These are phyloP conservation scores for Ciborinia camelliae DNA, from an alignment of 2,329 filamentous ascomycete genomes.

Conservation along the genomic window DNA sequence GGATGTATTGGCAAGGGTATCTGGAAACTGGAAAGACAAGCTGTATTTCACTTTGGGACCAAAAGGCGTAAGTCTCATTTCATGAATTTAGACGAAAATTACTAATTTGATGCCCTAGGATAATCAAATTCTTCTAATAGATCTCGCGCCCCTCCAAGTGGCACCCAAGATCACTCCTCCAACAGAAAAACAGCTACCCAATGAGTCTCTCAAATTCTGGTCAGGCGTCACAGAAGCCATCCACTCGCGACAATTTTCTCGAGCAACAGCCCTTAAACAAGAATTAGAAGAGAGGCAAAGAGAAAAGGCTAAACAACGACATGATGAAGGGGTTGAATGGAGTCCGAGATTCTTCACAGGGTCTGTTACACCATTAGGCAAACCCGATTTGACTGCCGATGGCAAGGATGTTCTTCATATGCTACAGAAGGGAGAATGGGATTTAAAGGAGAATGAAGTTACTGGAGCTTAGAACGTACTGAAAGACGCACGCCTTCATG, in stretches of 20 bases:
- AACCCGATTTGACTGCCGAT: constrained; percentile 60
- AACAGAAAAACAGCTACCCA: constrained; percentile 71
- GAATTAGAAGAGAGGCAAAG: constrained; percentile 90
- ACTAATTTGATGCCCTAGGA: constrained; percentile 45
- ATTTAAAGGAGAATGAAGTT: constrained; percentile 32
- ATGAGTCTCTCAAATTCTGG: constrained; percentile 91
- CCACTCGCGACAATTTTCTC: constrained; percentile 72
- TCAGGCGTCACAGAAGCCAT: constrained; percentile 84
- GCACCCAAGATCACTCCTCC: constrained; percentile 78
- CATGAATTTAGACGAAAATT: constrained; percentile 33
- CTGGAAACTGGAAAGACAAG: constrained; percentile 80
- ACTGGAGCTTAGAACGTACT: constrained; percentile 6
- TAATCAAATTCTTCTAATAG: constrained; percentile 70
- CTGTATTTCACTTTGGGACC: constrained; percentile 59
- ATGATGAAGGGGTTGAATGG: constrained; percentile 67
- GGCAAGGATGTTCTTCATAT: constrained; percentile 56
- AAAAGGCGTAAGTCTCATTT: constrained; percentile 50
- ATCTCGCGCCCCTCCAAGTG: constrained; percentile 79
- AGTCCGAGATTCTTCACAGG: constrained; percentile 82
- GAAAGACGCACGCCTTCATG: background rate
- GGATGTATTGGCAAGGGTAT: constrained; percentile 77
- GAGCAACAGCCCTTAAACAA: constrained; percentile 82
- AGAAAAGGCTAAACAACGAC: constrained; percentile 76
- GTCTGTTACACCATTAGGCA: constrained; percentile 55
- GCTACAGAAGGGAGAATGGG: constrained; percentile 47